These are phyloP conservation scores for Pseudogymnoascus sp. DNA, from an alignment of 2,329 filamentous ascomycete species.

Conservation along the genomic window DNA sequence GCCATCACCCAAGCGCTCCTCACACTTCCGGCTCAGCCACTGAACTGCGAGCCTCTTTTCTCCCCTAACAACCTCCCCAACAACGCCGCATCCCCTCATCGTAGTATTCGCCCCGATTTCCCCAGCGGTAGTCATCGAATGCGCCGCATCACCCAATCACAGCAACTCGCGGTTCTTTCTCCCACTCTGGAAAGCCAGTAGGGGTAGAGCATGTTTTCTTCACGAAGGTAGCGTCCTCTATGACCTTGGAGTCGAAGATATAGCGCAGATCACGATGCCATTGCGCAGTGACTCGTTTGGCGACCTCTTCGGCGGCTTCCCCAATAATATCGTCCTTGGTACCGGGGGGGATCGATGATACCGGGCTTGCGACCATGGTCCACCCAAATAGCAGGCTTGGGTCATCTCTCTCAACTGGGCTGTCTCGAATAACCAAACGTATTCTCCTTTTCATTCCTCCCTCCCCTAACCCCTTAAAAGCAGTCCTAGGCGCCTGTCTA, in stretches of 20 bases:
- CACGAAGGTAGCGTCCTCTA: slow-evolving; percentile 54
- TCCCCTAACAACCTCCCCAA: slow-evolving; percentile 45
- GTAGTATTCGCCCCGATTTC: slow-evolving; percentile 53
- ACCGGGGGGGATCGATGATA: slow-evolving; percentile 49
- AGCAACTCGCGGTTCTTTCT: slow-evolving; percentile 50
- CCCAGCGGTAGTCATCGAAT: slow-evolving; percentile 51
- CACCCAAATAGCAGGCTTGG: slow-evolving; percentile 52
- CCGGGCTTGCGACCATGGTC: slow-evolving; percentile 55
- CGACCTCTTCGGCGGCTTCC: slow-evolving; percentile 47
- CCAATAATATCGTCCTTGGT: slow-evolving; percentile 54
- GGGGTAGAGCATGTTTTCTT: slow-evolving; percentile 59
- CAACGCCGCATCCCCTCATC: slow-evolving; percentile 46
- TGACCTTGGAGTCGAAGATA: slow-evolving; percentile 52
- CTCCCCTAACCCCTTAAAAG: slow-evolving; percentile 55
- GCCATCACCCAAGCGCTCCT: too few species aligned
- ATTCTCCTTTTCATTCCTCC: slow-evolving; percentile 39
- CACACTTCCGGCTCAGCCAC: slow-evolving; percentile 55
- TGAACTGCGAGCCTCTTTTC: slow-evolving; percentile 46
- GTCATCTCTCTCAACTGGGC: slow-evolving; percentile 52
- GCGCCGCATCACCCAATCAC: slow-evolving; percentile 52
- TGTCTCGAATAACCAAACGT: slow-evolving; percentile 56
- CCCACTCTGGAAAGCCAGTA: slow-evolving; percentile 52
- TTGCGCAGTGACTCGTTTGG: slow-evolving; percentile 43
- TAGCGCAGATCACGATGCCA: slow-evolving; percentile 52
- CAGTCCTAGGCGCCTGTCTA: slow-evolving; percentile 54